Percentiles rank a stretch among this genome's conserved stretches.
Evolutionary conservation across 495 filamentous ascomycete species (phyloP).

Genomic region (Trichocladium uniseriatum): DNA sequence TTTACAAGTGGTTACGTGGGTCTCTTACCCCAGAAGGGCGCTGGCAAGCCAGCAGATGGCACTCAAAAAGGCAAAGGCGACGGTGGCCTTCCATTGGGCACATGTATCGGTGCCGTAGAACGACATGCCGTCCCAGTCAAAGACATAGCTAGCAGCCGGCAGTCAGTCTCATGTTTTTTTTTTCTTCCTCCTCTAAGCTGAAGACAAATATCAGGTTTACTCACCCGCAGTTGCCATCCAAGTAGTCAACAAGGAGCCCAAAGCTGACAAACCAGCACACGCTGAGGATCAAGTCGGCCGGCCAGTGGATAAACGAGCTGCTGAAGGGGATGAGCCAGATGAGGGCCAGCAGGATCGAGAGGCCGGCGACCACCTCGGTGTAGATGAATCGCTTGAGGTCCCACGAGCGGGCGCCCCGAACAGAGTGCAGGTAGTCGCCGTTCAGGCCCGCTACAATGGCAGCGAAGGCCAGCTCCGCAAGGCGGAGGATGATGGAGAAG

Average conservation of each 20-base stretch:
- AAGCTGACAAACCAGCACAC: constrained; percentile 57
- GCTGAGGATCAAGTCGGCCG: constrained; percentile 49
- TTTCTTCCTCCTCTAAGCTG: not conserved
- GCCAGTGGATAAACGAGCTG: constrained; percentile 38
- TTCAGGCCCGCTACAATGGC: constrained; percentile 40
- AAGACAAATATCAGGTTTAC: constrained; percentile 55
- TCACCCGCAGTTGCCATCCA: constrained; percentile 44
- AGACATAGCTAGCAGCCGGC: constrained; percentile 52
- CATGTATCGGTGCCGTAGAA: constrained; percentile 63
- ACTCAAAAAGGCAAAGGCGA: constrained; percentile 60
- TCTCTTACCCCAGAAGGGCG: constrained; percentile 37
- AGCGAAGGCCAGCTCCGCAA: constrained; percentile 40
- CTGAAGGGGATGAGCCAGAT: constrained; percentile 42
- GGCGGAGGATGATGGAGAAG: constrained; percentile 35
- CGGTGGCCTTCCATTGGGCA: constrained; percentile 53
- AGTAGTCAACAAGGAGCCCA: constrained; percentile 50
- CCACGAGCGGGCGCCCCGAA: constrained; percentile 25
- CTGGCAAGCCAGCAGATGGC: constrained; percentile 58
- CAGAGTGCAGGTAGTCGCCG: constrained; percentile 35
- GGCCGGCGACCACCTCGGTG: constrained; percentile 38
- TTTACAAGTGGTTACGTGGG: not conserved
- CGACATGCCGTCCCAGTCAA: constrained; percentile 86
- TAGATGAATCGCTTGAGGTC: constrained; percentile 39
- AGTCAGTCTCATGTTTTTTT: not conserved
- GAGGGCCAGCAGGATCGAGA: constrained; percentile 39